Base-by-base conservation (phyloP, 441 rosid species). In the Francoa sonchifolia region DNA sequence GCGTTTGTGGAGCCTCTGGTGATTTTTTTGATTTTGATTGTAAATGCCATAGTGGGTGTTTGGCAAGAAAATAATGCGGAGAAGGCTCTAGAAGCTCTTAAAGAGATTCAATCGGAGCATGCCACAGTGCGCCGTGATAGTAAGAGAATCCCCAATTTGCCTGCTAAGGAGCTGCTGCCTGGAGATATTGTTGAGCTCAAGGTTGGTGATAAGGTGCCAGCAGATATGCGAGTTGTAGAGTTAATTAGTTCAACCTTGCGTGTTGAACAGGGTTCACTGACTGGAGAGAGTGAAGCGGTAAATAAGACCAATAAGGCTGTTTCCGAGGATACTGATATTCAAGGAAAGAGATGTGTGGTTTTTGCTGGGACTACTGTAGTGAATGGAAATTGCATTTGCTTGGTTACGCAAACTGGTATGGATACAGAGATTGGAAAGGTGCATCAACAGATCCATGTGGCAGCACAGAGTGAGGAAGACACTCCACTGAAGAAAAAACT, bases 61-160 rank as follows among this genome's bases (percentile, higher is more conserved):
- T 87, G 96, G 94, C 96, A 85, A 59, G 94, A 85, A 44, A 82
- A 64, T 31, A 82, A 76, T 41, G 96, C 94, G 0, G 94, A 82
- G 74, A 82, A 82, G 48, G 94, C 96, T 0, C 48, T 82, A 52
- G 96, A 86, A 52, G 92, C 96, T 30, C 60, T 82, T 71, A 86
- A 82, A 46, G 96, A 86, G 67, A 86, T 86, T 25, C 96, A 86
- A 42, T 82, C 94, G 0, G 82, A 79, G 67, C 84, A 73, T 5
- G 94, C 90, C 0, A 39, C 72, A 8, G 85, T 79, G 5, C 39
- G 63, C 48, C 78, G 97, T 29, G 87, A 72, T 57, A 82, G 87
- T 35, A 63, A 39, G 48, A 66, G 50, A 65, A 14, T 72, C 0
- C 21, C 69, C 0, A 54, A 50, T 39, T 47, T 83, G 43, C 76